Base-by-base conservation (phyloP, 2,329 filamentous ascomycete genomes). In the Fusarium sp. region DNA sequence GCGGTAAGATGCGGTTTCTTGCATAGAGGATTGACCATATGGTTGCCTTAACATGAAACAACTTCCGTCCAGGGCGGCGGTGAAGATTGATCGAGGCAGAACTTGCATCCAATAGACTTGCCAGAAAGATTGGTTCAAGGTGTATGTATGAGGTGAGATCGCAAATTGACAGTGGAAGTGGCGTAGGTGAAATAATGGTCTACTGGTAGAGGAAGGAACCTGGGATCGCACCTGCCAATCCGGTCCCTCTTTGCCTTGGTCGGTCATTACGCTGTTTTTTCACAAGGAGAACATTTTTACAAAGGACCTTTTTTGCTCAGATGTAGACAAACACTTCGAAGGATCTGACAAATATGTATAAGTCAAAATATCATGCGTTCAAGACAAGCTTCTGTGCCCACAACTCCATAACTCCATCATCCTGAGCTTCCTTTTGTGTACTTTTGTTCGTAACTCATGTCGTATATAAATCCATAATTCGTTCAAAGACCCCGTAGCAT, bases 1-100 rank as follows among this genome's bases (percentile, higher is more conserved):
- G 41, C 39, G 59, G 45, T 43, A 60, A 59, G 49, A 11, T 48
- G 37, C 67, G 66, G 66, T 43, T 65, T 58, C 62, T 50, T 70
- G 66, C 67, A 70, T 55, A 14, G 19, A 43, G 31, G 30, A 41
- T 30, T 51, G 48, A 12, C 41, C 42, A 63, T 48, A 14, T n/a
- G 19, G 21, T 56, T 34, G 46, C 39, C 39, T 55, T 34, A 46
- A 28, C n/a, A 46, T 30, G 26, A 50, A 58, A 58, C 16, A 48
- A 9, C 5, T 25, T 42, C 12, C 31, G 9, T 7, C 7, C 28
- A 26, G 34, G 25, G 26, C 26, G 34, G 44, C 50, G 59, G 59
- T 45, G 39, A 50, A 18, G 7, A 28, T 50, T 3, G 3, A 39
- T 50, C 16, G n/a, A 23, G 16, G 13, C 31, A 41, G 4, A 26